These are phyloP conservation scores for Cadophora malorum DNA, from an alignment of 2,329 filamentous ascomycete genomes.

Conservation along the genomic window DNA sequence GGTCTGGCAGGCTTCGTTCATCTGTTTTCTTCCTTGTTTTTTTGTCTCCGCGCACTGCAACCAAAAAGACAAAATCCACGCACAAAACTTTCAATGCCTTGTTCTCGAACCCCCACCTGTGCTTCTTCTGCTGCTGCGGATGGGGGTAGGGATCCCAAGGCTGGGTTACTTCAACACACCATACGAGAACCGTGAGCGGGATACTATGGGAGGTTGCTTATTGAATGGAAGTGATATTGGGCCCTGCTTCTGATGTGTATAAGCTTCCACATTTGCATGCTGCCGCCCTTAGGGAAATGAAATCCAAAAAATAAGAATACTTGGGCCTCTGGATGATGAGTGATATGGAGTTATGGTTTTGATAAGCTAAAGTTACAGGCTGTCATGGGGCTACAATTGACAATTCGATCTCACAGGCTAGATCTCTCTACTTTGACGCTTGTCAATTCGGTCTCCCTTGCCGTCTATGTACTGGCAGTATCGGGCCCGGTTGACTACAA, in stretches of 20 bases:
- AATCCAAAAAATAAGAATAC: slow-evolving; percentile 39
- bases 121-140: not conserved
- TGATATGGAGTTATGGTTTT: not conserved
- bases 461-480: no score
- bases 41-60: slow-evolving; percentile 9
- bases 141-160: slow-evolving; percentile 42
- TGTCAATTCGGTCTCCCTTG: not conserved
- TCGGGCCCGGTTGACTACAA: no score
- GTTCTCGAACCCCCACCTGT: slow-evolving; percentile 37
- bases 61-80: slow-evolving; percentile 8
- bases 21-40: slow-evolving; percentile 26
- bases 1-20: slow-evolving; percentile 35
- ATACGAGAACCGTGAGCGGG: slow-evolving; percentile 37
- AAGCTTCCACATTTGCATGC: slow-evolving; percentile 44
- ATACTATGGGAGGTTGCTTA: slow-evolving; percentile 40
- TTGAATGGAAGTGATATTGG: slow-evolving; percentile 40
- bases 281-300: slow-evolving; percentile 45
- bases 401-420: not conserved
- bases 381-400: not conserved
- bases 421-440: not conserved
- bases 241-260: slow-evolving; percentile 41
- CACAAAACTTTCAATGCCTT: slow-evolving; percentile 44
- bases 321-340: not conserved
- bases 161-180: slow-evolving; percentile 35
- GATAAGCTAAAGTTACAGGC: slow-evolving; percentile 14